phyloP scores from a whole-genome alignment of 73 alveolate genomes.

The Uronychia setigera region DNA sequence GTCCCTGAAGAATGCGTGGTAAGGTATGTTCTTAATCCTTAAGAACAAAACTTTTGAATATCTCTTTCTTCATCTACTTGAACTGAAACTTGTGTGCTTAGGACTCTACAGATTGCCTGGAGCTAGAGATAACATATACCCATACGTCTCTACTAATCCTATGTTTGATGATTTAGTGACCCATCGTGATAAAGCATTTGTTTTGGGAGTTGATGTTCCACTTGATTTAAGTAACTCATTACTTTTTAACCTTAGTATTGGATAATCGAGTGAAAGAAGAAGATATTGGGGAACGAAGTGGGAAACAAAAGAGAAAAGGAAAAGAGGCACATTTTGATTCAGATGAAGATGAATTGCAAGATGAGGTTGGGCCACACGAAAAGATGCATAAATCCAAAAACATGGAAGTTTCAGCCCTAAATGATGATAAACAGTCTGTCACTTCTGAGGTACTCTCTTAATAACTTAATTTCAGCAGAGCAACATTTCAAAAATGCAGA shows the following conservation, averaged over 20 bases:
- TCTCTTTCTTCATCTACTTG: constrained; percentile 83
- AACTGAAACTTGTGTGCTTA: constrained; percentile 82
- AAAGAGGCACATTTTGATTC: constrained; percentile 2
- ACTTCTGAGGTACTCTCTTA: too few species aligned
- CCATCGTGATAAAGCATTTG: constrained; percentile 86
- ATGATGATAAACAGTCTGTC: too few species aligned
- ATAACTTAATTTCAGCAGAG: too few species aligned
- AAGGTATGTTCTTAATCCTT: not conserved
- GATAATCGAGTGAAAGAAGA: constrained; percentile 16
- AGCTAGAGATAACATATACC: constrained; percentile 93
- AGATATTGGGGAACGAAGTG: not conserved
- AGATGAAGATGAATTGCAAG: not conserved
- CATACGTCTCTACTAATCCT: constrained; percentile 97
- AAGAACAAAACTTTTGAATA: constrained; percentile 91
- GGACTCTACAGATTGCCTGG: constrained; percentile 95
- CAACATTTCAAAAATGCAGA: too few species aligned
- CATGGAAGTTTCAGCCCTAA: too few species aligned
- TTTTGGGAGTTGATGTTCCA: constrained; percentile 68
- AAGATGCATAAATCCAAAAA: not conserved
- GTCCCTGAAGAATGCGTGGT: constrained; percentile 94
- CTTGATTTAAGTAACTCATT: constrained; percentile 18
- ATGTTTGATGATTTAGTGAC: constrained; percentile 68
- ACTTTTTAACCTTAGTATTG: not conserved
- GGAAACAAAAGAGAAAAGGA: not conserved
- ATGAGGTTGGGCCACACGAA: not conserved